Evolutionary conservation across 345 rosid species (phyloP).

Genomic region (Citrus australasica): DNA sequence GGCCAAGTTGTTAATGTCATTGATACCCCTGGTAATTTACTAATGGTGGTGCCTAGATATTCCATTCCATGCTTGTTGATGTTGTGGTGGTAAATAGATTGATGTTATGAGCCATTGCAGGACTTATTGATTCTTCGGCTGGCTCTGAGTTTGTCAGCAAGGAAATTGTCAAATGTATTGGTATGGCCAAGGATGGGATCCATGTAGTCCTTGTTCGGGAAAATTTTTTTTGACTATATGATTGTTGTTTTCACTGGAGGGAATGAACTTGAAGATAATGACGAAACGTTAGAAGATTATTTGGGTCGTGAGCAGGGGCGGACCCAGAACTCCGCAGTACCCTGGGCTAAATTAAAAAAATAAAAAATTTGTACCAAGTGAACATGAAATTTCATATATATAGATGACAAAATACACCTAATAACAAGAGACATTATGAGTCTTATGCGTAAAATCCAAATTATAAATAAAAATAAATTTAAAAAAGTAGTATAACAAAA

Average conservation of each 20-base stretch:
- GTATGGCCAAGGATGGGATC: conserved; percentile 83
- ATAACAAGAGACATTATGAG: no score
- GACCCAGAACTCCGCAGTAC: no score
- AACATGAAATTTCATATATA: no score
- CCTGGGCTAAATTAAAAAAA: no score
- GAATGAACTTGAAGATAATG: conserved; percentile 77
- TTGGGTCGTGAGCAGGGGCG: conserved; percentile 49
- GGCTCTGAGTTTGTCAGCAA: conserved; percentile 60
- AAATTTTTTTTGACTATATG: conserved; percentile 63
- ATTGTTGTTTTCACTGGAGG: conserved; percentile 89
- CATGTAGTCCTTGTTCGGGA: conserved; percentile 76
- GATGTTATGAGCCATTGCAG: conserved; percentile 31
- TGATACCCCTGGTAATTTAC: conserved; percentile 74
- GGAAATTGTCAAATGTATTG: conserved; percentile 79
- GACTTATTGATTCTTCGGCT: conserved; percentile 70
- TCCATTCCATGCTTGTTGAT: neutral
- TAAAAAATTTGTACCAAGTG: no score
- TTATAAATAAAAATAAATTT: no score
- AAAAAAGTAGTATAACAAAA: no score
- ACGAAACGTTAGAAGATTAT: conserved; percentile 75
- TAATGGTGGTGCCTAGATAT: neutral
- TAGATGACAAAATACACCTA: no score
- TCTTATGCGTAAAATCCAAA: no score
- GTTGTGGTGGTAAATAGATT: neutral
- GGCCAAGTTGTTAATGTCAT: conserved; percentile 79